Evolutionary conservation across 306 rosid species (phyloP).

Genomic region (Malus asiatica): DNA sequence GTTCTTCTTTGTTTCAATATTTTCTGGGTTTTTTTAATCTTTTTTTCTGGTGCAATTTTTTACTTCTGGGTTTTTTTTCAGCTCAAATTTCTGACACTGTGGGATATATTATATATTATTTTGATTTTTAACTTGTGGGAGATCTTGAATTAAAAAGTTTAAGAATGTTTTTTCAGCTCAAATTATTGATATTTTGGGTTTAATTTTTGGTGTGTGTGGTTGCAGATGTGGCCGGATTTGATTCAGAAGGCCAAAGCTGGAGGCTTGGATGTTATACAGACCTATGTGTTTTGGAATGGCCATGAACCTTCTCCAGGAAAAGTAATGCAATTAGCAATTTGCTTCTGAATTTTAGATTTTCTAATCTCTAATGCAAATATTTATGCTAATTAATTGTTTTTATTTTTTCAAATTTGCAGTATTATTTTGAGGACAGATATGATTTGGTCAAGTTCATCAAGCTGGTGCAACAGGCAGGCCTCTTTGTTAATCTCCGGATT

Average conservation of each 20-base stretch:
- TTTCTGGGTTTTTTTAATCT: not conserved
- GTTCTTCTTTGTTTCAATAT: not conserved
- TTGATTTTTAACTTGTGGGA: not conserved
- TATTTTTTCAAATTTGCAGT: constrained; percentile 34
- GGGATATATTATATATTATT: not conserved
- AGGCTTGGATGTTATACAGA: constrained; percentile 87
- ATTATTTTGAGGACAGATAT: constrained; percentile 78
- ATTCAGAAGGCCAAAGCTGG: constrained; percentile 93
- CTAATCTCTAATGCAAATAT: not conserved
- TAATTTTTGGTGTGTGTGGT: not conserved
- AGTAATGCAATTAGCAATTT: constrained; percentile 26
- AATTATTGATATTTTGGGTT: not conserved
- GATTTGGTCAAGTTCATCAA: constrained; percentile 85
- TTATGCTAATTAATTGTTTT: not conserved
- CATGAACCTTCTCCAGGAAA: constrained; percentile 89
- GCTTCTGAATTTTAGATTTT: not conserved
- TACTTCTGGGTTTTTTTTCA: not conserved
- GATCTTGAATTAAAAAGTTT: not conserved
- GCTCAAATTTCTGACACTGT: not conserved
- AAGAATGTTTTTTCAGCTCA: not conserved
- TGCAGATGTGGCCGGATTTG: constrained; percentile 91
- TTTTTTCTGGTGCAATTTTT: not conserved
- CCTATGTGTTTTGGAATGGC: constrained; percentile 97
- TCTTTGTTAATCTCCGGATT: constrained; percentile 84
- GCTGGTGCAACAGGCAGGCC: constrained; percentile 87